Conservation (phyloP, 495 filamentous ascomycete species). For the Oleoguttula mirabilis region DNA sequence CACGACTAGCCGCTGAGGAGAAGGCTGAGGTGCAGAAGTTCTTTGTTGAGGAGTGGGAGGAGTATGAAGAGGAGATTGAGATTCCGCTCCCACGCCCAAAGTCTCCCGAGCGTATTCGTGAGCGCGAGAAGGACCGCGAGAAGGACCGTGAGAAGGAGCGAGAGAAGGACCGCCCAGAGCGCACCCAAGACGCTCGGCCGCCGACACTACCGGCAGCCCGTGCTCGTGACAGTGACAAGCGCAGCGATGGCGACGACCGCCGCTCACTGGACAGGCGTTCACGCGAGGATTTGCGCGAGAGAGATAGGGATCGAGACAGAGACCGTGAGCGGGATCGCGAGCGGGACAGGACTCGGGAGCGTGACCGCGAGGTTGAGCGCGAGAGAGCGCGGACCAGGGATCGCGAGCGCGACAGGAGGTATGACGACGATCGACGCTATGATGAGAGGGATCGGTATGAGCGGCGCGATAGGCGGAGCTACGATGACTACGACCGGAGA, state of each 20-base stretch:
- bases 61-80: slow-evolving; percentile 57
- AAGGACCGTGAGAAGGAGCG: slow-evolving; percentile 1
- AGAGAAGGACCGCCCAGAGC: too few relatives aligned
- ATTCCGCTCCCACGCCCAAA: slow-evolving; percentile 17
- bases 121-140: neutral
- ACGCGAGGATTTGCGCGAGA: too few relatives aligned
- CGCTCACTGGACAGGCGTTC: too few relatives aligned
- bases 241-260: too few relatives aligned
- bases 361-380: slow-evolving; percentile 12
- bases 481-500: slow-evolving; percentile 7
- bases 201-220: too few relatives aligned
- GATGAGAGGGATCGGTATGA: slow-evolving; percentile 15
- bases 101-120: neutral
- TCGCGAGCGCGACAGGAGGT: slow-evolving; percentile 8
- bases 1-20: slow-evolving; percentile 61
- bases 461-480: slow-evolving; percentile 4
- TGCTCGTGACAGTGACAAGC: too few relatives aligned
- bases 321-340: slow-evolving; percentile 4
- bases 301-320: too few relatives aligned
- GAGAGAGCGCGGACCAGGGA: slow-evolving; percentile 6
- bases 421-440: slow-evolving; percentile 15
- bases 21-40: slow-evolving; percentile 51
- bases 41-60: slow-evolving; percentile 66
- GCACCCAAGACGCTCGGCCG: too few relatives aligned
- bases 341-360: neutral